A percentile compares a stretch with the other conserved stretches of the same genome.
Conservation (phyloP, 2,329 filamentous ascomycete genomes). For the Monosporascus sp. region DNA sequence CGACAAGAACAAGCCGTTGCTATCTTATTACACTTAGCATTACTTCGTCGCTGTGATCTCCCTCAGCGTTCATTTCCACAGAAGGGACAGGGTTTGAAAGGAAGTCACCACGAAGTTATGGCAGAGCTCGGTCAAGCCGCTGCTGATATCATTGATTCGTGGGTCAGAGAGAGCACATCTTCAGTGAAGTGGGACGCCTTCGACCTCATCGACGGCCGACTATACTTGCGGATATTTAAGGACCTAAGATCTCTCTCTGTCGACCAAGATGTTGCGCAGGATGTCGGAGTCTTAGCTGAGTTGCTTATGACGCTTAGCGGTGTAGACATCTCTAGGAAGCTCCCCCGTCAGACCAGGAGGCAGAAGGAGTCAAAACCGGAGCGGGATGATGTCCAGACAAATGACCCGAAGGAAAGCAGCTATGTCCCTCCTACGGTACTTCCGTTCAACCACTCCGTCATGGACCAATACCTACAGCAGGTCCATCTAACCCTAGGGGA, state of each 20-base stretch:
- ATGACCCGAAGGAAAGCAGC: too few species aligned
- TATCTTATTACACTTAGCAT: conserved; percentile 20
- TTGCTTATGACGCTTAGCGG: background rate
- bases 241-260: conserved; percentile 2
- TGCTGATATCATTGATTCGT: background rate
- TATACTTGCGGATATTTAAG: conserved; percentile 16
- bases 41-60: conserved; percentile 18
- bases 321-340: background rate
- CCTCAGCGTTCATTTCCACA: conserved; percentile 15
- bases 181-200: conserved; percentile 21
- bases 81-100: background rate
- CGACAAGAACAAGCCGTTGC: conserved; percentile 9
- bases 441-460: conserved; percentile 40
- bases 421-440: conserved; percentile 27
- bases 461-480: conserved; percentile 40
- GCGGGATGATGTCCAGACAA: background rate
- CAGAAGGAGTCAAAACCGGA: background rate
- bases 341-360: background rate
- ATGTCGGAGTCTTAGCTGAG: conserved; percentile 5
- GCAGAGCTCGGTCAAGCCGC: conserved; percentile 9
- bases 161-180: conserved; percentile 1
- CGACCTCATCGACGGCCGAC: conserved; percentile 28
- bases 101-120: conserved; percentile 2
- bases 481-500: conserved; percentile 32
- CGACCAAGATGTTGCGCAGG: conserved; percentile 12